Evolutionary conservation across 345 rosid species (phyloP), one percentile per base, ranked within the genome.

Genomic region (Diplotaxis tenuifolia): DNA sequence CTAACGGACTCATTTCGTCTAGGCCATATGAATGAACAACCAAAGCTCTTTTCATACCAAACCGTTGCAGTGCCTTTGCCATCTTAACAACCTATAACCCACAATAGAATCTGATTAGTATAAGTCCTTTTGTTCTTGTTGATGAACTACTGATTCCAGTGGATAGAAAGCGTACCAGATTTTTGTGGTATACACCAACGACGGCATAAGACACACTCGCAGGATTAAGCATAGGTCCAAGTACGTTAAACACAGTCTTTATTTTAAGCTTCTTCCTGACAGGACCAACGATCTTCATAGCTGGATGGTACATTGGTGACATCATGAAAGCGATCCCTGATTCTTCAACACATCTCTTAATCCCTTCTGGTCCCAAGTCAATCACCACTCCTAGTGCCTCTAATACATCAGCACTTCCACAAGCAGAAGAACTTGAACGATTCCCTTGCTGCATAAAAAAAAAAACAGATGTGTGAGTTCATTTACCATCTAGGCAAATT

Each of bases 351-450:
- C 97, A 95, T 57, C 82, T 87, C 70, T 56, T 80, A 73, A 92
- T 75, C 22, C 91, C 98, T 83, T 86, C 89, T 19, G 97, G 90
- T 61, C 80, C 96, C 80, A 96, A 77, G 82, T 92, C 90, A 65
- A 90, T 83, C 31, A 58, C 85, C 27, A 96, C 83, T 31, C 99
- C 97, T 49, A 96, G 63, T 22, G 88, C 90, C 77, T 92, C 98
- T 52, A 92, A 71, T 10, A 92, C 98, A 76, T 96, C 98, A 53
- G 97, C 99, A 77, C 99, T 96, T 79, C 99, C 99, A 75, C 98
- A 92, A 4, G 99, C 96, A 53, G 97, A 96, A 70, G 99, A 96
- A 71, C 99, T 96, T 0, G 99, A 90, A 23, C 93, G 91, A 74
- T 83, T 96, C 73, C 99, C 98, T 86, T 89, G 98, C 98, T 96